phyloP scores from a whole-genome alignment of 306 rosid species.

The Castanea crenata region DNA sequence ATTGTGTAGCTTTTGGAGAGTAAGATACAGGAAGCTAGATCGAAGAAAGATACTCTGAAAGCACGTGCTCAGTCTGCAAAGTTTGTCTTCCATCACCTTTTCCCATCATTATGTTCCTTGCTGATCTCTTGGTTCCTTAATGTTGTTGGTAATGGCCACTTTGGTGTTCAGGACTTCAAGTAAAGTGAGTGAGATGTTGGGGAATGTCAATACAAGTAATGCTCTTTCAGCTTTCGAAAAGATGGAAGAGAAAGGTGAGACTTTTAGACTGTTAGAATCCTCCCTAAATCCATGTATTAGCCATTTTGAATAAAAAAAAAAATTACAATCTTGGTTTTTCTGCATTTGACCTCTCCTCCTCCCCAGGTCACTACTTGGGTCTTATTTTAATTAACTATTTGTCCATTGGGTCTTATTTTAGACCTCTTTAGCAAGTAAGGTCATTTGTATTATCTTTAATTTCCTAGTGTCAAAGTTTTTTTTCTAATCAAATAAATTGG shows the following conservation, averaged over 20 bases:
- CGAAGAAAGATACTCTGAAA: conserved; percentile 61
- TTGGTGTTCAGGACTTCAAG: conserved; percentile 73
- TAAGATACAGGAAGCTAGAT: conserved; percentile 64
- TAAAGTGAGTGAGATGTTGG: conserved; percentile 87
- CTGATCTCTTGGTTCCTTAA: not conserved
- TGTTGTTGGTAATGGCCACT: conserved; percentile 27
- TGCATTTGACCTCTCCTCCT: not conserved
- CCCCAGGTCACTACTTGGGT: not conserved
- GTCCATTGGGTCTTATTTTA: too few relatives aligned
- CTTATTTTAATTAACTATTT: too few relatives aligned
- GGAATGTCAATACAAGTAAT: conserved; percentile 89
- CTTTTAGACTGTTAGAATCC: conserved; percentile 8
- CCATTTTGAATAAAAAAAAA: not conserved
- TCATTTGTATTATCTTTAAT: too few relatives aligned
- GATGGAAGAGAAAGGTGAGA: conserved; percentile 97
- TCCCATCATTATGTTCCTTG: not conserved
- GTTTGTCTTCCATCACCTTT: conserved; percentile 27
- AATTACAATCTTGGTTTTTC: not conserved
- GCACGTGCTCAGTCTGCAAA: conserved; percentile 65
- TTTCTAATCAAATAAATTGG: too few relatives aligned
- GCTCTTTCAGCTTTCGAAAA: conserved; percentile 95
- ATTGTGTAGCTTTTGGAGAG: conserved; percentile 53
- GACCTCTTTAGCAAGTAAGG: too few relatives aligned
- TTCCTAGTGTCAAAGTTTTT: too few relatives aligned
- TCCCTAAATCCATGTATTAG: not conserved